Evolutionary conservation across 306 rosid species (phyloP).

Genomic region (Rosa persica): DNA sequence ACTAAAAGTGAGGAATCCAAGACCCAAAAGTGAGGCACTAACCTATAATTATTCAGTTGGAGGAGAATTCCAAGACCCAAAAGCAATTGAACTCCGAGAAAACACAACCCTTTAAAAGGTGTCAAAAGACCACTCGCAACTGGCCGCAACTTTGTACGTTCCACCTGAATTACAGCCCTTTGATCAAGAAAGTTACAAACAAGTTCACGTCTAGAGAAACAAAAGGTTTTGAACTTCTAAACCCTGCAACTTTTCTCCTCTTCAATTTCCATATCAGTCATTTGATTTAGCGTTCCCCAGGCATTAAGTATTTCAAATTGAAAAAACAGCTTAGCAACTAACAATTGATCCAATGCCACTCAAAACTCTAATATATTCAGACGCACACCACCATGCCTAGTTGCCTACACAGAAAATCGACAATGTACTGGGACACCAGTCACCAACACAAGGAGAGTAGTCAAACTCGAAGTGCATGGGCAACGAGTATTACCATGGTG

Average conservation of each 20-base stretch:
- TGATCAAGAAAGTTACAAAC: background rate
- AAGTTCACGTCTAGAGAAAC: background rate
- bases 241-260: background rate
- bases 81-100: constrained; percentile 84
- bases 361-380: background rate
- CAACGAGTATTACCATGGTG: constrained; percentile 44
- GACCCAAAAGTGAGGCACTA: constrained; percentile 21
- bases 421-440: background rate
- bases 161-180: constrained; percentile 60
- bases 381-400: background rate
- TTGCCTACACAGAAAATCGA: background rate
- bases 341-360: background rate
- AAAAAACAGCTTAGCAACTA: background rate
- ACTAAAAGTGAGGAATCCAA: background rate
- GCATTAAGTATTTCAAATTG: background rate
- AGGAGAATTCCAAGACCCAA: constrained; percentile 91
- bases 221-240: background rate
- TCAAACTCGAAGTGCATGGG: constrained; percentile 5
- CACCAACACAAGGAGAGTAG: background rate
- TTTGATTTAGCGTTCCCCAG: background rate
- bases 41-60: constrained; percentile 85
- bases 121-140: constrained; percentile 88
- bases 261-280: background rate
- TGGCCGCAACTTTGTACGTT: constrained; percentile 85
- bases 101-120: constrained; percentile 79